phyloP scores from a whole-genome alignment of 2,329 filamentous ascomycete species.

The Daldinia sp. region DNA sequence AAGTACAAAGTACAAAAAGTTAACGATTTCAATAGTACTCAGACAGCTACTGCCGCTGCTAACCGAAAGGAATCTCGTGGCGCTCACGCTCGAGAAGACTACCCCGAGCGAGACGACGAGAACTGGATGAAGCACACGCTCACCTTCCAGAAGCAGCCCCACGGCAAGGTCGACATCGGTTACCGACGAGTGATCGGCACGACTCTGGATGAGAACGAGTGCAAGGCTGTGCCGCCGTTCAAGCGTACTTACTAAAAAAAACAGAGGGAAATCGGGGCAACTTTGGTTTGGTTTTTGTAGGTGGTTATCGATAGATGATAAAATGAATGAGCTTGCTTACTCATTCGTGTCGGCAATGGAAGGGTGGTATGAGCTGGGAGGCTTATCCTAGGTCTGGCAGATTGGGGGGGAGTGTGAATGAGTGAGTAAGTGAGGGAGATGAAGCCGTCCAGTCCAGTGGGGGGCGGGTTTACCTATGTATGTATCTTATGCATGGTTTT shows the following conservation, averaged over 20 bases:
- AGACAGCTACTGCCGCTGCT: constrained; percentile 91
- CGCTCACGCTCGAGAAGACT: constrained; percentile 97
- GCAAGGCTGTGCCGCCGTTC: constrained; percentile 95
- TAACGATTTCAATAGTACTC: constrained; percentile 66
- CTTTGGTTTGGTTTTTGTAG: not conserved
- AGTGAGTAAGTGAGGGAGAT: not conserved
- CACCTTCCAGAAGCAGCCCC: constrained; percentile 92
- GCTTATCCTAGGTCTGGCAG: constrained; percentile 17
- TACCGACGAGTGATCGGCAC: constrained; percentile 86
- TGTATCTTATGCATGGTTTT: constrained; percentile 47
- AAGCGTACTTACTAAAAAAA: constrained; percentile 83
- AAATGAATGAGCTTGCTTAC: constrained; percentile 14
- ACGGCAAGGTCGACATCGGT: constrained; percentile 85
- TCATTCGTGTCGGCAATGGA: constrained; percentile 35
- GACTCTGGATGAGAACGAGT: constrained; percentile 95
- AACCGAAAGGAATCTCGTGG: constrained; percentile 98
- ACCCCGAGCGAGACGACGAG: constrained; percentile 91
- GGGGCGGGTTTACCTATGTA: constrained; percentile 10
- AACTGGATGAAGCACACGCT: constrained; percentile 99
- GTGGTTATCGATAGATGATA: constrained; percentile 8
- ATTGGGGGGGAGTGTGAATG: constrained; percentile 1
- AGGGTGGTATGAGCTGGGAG: constrained; percentile 25
- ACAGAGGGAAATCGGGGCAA: constrained; percentile 5
- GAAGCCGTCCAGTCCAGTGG: constrained; percentile 21
- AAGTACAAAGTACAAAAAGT: not conserved